These are phyloP conservation scores for Iberis amara DNA, from an alignment of 441 rosid species.

Conservation along the genomic window DNA sequence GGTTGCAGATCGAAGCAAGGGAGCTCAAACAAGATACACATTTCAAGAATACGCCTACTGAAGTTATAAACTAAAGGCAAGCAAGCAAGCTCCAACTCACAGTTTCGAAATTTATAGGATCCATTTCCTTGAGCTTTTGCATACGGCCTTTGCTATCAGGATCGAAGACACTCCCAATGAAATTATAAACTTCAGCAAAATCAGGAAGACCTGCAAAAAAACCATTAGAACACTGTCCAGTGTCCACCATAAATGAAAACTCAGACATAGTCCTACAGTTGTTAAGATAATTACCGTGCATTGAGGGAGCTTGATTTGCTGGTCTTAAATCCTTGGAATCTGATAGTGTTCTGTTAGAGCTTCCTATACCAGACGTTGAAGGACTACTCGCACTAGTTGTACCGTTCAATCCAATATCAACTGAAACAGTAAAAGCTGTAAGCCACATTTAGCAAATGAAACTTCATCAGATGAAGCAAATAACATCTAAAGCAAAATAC, in stretches of 20 bases:
- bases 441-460: slow-evolving; percentile 54
- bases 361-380: slow-evolving; percentile 37
- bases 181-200: slow-evolving; percentile 60
- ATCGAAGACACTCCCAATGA: slow-evolving; percentile 65
- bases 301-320: slow-evolving; percentile 42
- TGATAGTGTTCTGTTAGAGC: slow-evolving; percentile 34
- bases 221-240: slow-evolving; percentile 18
- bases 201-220: slow-evolving; percentile 45
- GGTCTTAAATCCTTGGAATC: slow-evolving; percentile 40
- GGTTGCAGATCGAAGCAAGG: too few relatives aligned
- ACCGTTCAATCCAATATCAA: slow-evolving; percentile 70
- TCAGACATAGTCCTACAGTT: slow-evolving; percentile 1
- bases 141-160: slow-evolving; percentile 47
- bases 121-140: slow-evolving; percentile 65
- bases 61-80: too few relatives aligned
- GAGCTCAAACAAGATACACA: too few relatives aligned
- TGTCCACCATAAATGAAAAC: slow-evolving; percentile 5
- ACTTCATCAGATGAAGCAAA: slow-evolving; percentile 29
- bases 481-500: slow-evolving; percentile 21
- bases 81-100: slow-evolving; percentile 32
- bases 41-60: too few relatives aligned
- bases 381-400: slow-evolving; percentile 36
- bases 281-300: slow-evolving; percentile 47
- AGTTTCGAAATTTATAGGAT: slow-evolving; percentile 64
- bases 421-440: slow-evolving; percentile 59